phyloP scores from a whole-genome alignment of 192 early-diverging fungal genomes.

The Backusella westeae region DNA sequence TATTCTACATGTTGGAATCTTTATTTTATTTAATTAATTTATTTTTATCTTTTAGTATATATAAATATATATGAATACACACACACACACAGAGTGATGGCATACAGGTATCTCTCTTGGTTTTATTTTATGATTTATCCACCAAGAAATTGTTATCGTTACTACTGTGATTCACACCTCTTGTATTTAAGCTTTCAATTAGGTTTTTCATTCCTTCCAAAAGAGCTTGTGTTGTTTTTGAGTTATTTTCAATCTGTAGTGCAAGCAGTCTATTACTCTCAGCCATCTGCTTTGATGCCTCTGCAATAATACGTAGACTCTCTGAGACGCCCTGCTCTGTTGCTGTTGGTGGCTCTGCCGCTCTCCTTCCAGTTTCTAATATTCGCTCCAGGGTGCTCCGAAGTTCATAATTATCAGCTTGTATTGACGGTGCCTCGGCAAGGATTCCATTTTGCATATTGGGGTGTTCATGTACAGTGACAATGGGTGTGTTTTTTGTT shows the following conservation, averaged over 20 bases:
- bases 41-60: too few species aligned
- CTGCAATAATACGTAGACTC: background rate
- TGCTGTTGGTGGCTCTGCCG: background rate
- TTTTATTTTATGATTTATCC: background rate
- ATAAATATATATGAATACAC: too few species aligned
- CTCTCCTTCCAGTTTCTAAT: background rate
- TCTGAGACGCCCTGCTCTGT: background rate
- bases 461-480: background rate
- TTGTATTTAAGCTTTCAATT: background rate
- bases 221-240: background rate
- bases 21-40: too few species aligned
- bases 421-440: background rate
- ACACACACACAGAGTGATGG: too few species aligned
- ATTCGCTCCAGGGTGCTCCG: background rate
- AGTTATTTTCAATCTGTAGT: background rate
- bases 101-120: background rate
- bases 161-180: background rate
- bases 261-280: background rate
- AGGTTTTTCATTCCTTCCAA: background rate
- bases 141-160: background rate
- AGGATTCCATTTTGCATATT: background rate
- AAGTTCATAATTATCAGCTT: background rate
- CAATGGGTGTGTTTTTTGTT: background rate
- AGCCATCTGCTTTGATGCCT: background rate
- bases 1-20: too few species aligned